These are phyloP conservation scores for Trichothecium roseum DNA, from an alignment of 2,329 filamentous ascomycete genomes.

Conservation along the genomic window DNA sequence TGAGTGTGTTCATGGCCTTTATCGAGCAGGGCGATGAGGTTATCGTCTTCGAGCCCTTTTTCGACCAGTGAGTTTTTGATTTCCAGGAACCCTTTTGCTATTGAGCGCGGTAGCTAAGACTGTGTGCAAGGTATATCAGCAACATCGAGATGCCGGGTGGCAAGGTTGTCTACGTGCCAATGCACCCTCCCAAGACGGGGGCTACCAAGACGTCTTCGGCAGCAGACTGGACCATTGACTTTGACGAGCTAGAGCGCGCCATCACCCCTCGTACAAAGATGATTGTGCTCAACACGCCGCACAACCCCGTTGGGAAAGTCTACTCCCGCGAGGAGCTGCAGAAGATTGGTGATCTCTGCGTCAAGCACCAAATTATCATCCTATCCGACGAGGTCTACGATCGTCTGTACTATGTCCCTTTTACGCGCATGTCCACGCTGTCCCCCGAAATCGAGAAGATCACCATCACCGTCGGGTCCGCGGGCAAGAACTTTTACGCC, in stretches of 20 bases:
- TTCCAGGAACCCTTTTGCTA: no score
- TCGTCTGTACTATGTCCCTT: conserved; percentile 87
- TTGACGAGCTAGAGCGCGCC: conserved; percentile 67
- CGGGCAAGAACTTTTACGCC: conserved; percentile 96
- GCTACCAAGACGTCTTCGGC: conserved; percentile 72
- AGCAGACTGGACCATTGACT: conserved; percentile 79
- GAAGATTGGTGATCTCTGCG: conserved; percentile 76
- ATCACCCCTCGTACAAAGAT: conserved; percentile 88
- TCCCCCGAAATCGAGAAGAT: conserved; percentile 81
- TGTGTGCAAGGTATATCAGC: conserved; percentile 61
- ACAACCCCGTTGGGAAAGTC: conserved; percentile 96
- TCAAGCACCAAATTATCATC: conserved; percentile 90
- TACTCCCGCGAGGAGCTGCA: conserved; percentile 77
- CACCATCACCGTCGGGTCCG: conserved; percentile 89
- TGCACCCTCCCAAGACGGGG: conserved; percentile 78
- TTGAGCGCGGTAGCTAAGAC: no score
- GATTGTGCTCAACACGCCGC: conserved; percentile 79
- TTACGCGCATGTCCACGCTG: conserved; percentile 83
- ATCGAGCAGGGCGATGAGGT: conserved; percentile 92
- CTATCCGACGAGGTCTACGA: conserved; percentile 92
- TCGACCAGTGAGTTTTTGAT: conserved; percentile 75
- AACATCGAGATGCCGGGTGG: conserved; percentile 99
- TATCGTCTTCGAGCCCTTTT: conserved; percentile 97
- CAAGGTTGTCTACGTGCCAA: conserved; percentile 88
- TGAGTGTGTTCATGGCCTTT: conserved; percentile 96